Evolutionary conservation across 148 eudicot species (phyloP).

Genomic region (Pouteria glomerata): DNA sequence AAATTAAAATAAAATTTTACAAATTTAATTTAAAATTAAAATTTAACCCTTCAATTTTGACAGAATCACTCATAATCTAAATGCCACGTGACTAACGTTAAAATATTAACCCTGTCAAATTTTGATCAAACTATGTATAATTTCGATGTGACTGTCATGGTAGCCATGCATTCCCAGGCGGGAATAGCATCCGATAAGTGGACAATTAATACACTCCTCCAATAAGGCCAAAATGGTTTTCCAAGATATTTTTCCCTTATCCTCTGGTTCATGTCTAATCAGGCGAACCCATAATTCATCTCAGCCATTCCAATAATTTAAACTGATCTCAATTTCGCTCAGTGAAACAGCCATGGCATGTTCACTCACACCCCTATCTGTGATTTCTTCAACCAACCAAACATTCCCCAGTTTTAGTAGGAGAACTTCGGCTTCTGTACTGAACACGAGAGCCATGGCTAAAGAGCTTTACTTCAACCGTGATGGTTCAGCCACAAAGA

Average conservation of each 20-base stretch:
- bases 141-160: too few species aligned
- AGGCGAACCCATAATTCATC: too few species aligned
- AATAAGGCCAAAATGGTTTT: background rate
- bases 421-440: conserved; percentile 13
- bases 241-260: conserved; percentile 4
- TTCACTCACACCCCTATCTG: conserved; percentile 28
- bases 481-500: conserved; percentile 73
- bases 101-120: too few species aligned
- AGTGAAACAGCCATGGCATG: conserved; percentile 31
- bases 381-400: conserved; percentile 25
- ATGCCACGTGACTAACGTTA: too few species aligned
- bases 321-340: background rate
- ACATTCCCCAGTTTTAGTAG: conserved; percentile 13
- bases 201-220: background rate
- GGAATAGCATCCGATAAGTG: too few species aligned
- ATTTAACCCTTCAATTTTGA: too few species aligned
- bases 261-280: background rate
- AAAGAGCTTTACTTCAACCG: conserved; percentile 80
- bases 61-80: too few species aligned
- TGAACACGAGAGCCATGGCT: conserved; percentile 49
- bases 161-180: too few species aligned
- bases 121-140: too few species aligned
- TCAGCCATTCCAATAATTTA: background rate
- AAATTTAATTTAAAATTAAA: too few species aligned
- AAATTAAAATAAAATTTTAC: too few species aligned